These are phyloP conservation scores for Mycena leptocephala DNA, from an alignment of 768 basidiomycete species.

Conservation along the genomic window DNA sequence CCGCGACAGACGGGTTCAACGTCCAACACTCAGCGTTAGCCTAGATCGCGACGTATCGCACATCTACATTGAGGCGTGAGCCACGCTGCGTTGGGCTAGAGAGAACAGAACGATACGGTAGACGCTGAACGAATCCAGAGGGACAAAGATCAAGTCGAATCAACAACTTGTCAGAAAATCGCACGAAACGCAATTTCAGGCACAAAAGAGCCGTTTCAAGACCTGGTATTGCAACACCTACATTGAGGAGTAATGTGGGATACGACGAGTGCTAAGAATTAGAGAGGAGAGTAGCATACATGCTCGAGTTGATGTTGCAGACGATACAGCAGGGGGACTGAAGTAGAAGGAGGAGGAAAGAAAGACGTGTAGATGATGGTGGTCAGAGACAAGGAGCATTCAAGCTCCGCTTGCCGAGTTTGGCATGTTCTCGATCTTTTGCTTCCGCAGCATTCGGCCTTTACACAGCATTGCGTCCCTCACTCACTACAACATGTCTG, in stretches of 20 bases:
- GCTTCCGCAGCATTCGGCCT: neutral
- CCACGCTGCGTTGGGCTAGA: too few species aligned
- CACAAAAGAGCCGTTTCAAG: neutral
- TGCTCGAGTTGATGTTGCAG: neutral
- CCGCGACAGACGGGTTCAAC: too few species aligned
- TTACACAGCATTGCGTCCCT: neutral
- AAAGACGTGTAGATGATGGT: slow-evolving; percentile 43
- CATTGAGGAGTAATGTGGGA: neutral
- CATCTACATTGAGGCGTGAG: too few species aligned
- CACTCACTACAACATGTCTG: slow-evolving; percentile 9
- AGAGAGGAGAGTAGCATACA: neutral
- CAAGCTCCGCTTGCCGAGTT: neutral
- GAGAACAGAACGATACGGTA: neutral
- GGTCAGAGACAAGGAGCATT: slow-evolving; percentile 35
- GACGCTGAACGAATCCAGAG: neutral
- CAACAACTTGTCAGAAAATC: neutral
- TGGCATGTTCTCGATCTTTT: neutral
- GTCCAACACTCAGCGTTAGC: neutral
- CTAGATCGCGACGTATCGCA: neutral
- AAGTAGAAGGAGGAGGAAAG: slow-evolving; percentile 37
- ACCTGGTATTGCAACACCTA: neutral
- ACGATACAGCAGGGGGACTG: neutral
- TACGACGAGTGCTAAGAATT: neutral
- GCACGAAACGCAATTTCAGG: neutral
- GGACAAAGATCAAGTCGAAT: neutral